Conservation (phyloP, 345 rosid genomes). For the Theobroma cacao region DNA sequence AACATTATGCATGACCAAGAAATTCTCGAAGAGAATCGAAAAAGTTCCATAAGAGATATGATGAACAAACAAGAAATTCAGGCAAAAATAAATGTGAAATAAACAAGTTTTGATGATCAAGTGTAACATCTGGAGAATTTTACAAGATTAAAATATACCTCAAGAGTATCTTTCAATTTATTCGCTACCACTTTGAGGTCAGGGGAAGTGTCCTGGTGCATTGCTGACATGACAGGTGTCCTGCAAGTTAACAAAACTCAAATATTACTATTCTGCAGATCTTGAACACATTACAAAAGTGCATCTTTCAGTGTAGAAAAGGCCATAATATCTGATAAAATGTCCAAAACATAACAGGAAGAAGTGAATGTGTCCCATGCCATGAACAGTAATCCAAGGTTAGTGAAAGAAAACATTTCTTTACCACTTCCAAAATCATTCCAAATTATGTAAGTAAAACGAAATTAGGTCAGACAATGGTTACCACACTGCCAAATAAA, state of each 20-base stretch:
- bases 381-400: background rate
- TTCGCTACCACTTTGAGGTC: constrained; percentile 69
- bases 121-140: background rate
- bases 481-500: background rate
- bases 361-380: background rate
- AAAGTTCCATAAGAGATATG: background rate
- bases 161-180: constrained; percentile 56
- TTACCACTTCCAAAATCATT: background rate
- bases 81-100: background rate
- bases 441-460: background rate
- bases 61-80: background rate
- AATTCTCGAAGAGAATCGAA: background rate
- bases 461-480: background rate
- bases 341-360: background rate
- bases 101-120: background rate
- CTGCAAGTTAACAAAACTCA: constrained; percentile 32
- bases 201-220: constrained; percentile 70
- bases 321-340: background rate
- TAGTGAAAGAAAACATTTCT: background rate
- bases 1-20: background rate
- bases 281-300: background rate
- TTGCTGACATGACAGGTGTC: constrained; percentile 75
- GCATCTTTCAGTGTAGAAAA: background rate
- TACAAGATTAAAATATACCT: constrained; percentile 37
- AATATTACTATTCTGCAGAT: background rate